Percentiles rank a stretch among this genome's conserved stretches.
phyloP scores from a whole-genome alignment of 2,329 filamentous ascomycete genomes.

The Diaporthe ampelina region DNA sequence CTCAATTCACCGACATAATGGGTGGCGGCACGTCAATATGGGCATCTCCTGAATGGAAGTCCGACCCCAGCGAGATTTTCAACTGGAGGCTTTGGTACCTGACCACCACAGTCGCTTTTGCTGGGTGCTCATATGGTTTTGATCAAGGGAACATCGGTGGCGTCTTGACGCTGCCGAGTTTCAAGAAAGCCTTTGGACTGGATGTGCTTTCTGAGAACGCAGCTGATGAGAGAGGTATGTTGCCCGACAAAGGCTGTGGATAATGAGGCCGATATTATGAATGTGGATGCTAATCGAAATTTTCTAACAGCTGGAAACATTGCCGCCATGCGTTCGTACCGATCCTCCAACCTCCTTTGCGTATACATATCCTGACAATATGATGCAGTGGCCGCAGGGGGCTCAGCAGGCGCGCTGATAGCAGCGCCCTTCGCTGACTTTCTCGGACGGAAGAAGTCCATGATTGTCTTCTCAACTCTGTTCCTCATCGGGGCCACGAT shows the following conservation, averaged over 20 bases:
- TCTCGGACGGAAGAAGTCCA: conserved; percentile 32
- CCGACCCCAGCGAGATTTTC: conserved; percentile 54
- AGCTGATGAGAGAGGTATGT: conserved; percentile 46
- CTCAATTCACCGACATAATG: conserved; percentile 45
- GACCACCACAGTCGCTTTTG: conserved; percentile 52
- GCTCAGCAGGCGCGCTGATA: conserved; percentile 53
- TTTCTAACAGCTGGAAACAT: conserved; percentile 47
- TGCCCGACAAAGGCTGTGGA: conserved; percentile 26
- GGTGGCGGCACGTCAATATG: conserved; percentile 55
- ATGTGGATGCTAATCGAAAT: conserved; percentile 1
- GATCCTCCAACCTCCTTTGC: neutral
- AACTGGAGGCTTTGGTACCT: conserved; percentile 52
- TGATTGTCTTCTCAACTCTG: conserved; percentile 50
- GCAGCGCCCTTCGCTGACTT: conserved; percentile 48
- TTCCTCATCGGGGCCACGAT: conserved; percentile 52
- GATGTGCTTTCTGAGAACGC: conserved; percentile 46
- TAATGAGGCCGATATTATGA: neutral
- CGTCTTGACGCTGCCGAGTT: conserved; percentile 53
- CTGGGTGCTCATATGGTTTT: conserved; percentile 56
- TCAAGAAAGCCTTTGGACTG: conserved; percentile 53
- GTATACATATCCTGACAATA: conserved; percentile 34
- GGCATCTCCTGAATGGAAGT: conserved; percentile 53
- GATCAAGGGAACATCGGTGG: conserved; percentile 57
- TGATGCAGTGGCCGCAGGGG: conserved; percentile 43
- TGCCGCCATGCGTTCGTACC: conserved; percentile 50